phyloP scores from a whole-genome alignment of 176 grass and related monocot genomes.

The Rhipidocladum racemiflorum region DNA sequence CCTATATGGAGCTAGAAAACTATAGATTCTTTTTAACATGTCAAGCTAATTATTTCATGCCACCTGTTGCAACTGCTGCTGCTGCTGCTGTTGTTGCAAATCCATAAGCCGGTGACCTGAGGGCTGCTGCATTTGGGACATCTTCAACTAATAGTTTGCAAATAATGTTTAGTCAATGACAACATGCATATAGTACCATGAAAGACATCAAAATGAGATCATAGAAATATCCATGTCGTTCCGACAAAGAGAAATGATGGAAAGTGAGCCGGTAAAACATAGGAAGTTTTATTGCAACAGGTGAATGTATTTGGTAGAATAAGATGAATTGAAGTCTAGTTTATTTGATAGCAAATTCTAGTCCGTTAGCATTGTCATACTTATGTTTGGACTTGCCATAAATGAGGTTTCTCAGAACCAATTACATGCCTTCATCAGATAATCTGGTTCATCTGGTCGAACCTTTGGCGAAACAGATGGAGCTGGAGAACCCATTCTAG shows the following conservation, averaged over 20 bases:
- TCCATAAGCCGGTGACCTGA: slow-evolving; percentile 70
- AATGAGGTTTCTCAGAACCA: slow-evolving; percentile 1
- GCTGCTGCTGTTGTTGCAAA: slow-evolving; percentile 67
- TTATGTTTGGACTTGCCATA: slow-evolving; percentile 19
- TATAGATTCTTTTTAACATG: slow-evolving; percentile 9
- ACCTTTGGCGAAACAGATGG: slow-evolving; percentile 76
- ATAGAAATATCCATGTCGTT: neutral
- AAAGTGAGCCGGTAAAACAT: neutral
- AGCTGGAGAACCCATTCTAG: slow-evolving; percentile 78
- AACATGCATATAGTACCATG: neutral
- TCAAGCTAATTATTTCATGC: neutral
- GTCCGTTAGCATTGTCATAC: neutral
- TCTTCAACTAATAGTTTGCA: slow-evolving; percentile 66
- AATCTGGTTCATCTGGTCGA: slow-evolving; percentile 55
- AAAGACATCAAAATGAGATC: neutral
- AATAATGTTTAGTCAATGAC: slow-evolving; percentile 20
- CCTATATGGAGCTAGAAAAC: slow-evolving; percentile 14
- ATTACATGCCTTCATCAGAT: slow-evolving; percentile 54
- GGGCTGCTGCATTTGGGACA: slow-evolving; percentile 74
- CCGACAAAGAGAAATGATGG: neutral
- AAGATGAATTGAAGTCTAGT: slow-evolving; percentile 4
- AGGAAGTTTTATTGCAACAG: neutral
- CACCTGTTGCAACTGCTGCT: slow-evolving; percentile 79
- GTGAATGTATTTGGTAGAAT: neutral
- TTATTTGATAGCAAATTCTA: neutral